phyloP scores from a whole-genome alignment of 2,329 filamentous ascomycete genomes.

The Fusarium tuaranense region DNA sequence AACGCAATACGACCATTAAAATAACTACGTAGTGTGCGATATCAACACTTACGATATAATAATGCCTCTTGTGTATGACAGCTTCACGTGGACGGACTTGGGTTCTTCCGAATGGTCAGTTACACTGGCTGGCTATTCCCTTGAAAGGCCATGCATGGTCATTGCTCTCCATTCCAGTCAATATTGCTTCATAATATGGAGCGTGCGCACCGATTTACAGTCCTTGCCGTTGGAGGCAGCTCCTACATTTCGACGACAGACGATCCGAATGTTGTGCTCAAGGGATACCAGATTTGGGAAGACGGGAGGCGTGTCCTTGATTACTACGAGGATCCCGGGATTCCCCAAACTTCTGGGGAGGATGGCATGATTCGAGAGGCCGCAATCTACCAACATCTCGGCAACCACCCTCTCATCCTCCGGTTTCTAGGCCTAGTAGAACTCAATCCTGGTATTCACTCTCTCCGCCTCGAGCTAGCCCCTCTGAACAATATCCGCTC shows the following conservation, averaged over 20 bases:
- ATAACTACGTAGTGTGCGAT: not conserved
- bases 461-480: conserved; percentile 4
- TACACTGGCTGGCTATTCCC: not conserved
- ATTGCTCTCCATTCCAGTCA: not conserved
- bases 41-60: not conserved
- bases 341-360: not conserved
- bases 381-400: not conserved
- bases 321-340: not conserved
- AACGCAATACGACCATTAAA: not conserved
- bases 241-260: not conserved
- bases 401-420: not conserved
- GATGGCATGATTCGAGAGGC: not conserved
- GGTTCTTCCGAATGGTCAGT: not conserved
- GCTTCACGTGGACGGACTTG: not conserved
- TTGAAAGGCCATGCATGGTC: not conserved
- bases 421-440: not conserved
- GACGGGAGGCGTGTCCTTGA: not conserved
- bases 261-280: not conserved
- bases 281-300: not conserved
- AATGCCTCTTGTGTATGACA: not conserved
- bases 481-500: not conserved
- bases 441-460: not conserved
- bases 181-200: not conserved
- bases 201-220: not conserved
- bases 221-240: not conserved